Evolutionary conservation across 768 basidiomycete genomes (phyloP), one percentile per base, ranked within the genome.

Genomic region (Termitomyces sp.): DNA sequence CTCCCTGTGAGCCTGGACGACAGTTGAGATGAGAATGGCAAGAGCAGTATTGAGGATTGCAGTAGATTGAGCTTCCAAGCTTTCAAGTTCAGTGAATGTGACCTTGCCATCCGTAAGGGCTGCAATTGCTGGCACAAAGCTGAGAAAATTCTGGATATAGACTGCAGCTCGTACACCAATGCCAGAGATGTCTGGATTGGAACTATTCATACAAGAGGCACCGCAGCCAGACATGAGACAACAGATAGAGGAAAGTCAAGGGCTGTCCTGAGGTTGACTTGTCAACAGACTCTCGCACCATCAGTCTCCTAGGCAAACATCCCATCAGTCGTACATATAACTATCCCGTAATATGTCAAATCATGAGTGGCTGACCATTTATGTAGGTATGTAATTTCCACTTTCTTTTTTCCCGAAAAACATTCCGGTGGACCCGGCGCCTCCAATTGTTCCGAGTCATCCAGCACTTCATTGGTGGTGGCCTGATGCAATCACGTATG

Each of bases 71-170:
- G 31, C 38, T 25, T 59, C 46, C 8, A 63, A 17, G 51, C 60
- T 31, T 7, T 66, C 59, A 49, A 72, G 56, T 51, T 72, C 72
- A 36, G 65, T 58, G 1, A 54, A 29, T 14, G 62, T 53, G 34
- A 71, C 64, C 34, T 66, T 34, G 11, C 67, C 61, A 48, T 72
- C 70, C 15, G 37, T 51, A 14, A 71, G 63, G 15, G 63, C 65
- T 2, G 56, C 42, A 25, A 63, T 57, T 10, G 68, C 66, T 3
- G 69, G 68, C 5, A 68, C 57, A 46, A 73, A 68, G 38, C 65
- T 62, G 31, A 73, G 61, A 6, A 71, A 34, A 51, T 66, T 68
- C 56, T 73, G 72, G 2, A 62, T 50, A 40, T 73, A 73, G 48
- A 71, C 68, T 25, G 56, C 56, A 32, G 25, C 47, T 57, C 56